Conservation (phyloP, 768 basidiomycete genomes). For the Auriscalpium orientale region DNA sequence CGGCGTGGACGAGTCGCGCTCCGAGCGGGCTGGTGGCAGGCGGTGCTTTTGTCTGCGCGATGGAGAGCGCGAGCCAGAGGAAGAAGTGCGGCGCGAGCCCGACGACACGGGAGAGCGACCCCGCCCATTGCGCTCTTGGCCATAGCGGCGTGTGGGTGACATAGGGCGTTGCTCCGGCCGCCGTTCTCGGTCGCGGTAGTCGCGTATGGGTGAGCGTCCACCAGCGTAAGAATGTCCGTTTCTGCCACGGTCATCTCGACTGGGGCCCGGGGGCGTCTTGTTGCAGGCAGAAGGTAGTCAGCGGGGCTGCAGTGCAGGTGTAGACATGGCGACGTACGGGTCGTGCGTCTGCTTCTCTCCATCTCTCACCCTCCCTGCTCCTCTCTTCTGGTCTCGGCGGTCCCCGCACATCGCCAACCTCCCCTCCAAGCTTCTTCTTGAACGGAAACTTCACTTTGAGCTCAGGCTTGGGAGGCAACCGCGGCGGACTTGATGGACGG, state of each 20-base stretch:
- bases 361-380: neutral
- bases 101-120: constrained; percentile 6
- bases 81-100: constrained; percentile 5
- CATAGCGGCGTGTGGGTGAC: constrained; percentile 5
- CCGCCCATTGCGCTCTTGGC: constrained; percentile 1
- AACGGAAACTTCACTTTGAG: constrained; percentile 68
- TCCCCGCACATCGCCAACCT: neutral
- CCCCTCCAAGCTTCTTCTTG: constrained; percentile 37
- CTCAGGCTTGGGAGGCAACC: constrained; percentile 25
- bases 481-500: constrained; percentile 12
- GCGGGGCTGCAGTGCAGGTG: too few species aligned
- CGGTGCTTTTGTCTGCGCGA: constrained; percentile 11
- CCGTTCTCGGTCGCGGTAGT: constrained; percentile 3
- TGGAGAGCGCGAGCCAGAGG: constrained; percentile 11
- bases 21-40: constrained; percentile 8
- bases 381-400: constrained; percentile 2
- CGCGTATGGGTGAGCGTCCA: neutral
- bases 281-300: neutral
- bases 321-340: too few species aligned
- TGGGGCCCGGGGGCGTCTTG: neutral
- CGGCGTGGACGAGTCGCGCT: constrained; percentile 5
- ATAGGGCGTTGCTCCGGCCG: neutral
- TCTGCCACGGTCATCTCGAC: neutral
- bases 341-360: too few species aligned
- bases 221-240: constrained; percentile 3